A percentile compares a stretch with the other conserved stretches of the same genome.
Evolutionary conservation across 2,329 filamentous ascomycete genomes (phyloP).

Genomic region (Nemania abortiva): DNA sequence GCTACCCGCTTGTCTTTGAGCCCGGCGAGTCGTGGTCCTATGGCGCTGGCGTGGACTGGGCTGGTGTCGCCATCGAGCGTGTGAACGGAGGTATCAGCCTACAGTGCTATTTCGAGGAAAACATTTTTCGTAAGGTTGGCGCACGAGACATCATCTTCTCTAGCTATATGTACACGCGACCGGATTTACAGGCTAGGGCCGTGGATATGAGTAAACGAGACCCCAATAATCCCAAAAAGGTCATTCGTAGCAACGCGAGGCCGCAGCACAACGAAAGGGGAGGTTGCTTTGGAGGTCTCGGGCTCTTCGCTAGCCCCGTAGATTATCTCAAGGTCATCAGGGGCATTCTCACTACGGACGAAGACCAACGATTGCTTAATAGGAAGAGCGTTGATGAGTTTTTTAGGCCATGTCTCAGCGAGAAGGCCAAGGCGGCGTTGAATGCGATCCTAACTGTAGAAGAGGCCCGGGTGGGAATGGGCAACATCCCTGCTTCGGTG

Average conservation of each 20-base stretch:
- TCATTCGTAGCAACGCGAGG: slow-evolving; percentile 36
- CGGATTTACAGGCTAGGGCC: slow-evolving; percentile 34
- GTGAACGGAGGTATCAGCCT: slow-evolving; percentile 33
- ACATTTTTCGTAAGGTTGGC: slow-evolving; percentile 38
- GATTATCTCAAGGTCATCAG: slow-evolving; percentile 40
- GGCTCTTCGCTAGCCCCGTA: slow-evolving; percentile 38
- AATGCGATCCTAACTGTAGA: slow-evolving; percentile 29
- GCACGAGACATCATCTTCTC: slow-evolving; percentile 40
- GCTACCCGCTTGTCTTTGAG: slow-evolving; percentile 57
- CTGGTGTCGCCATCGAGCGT: slow-evolving; percentile 44
- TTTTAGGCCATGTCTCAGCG: slow-evolving; percentile 39
- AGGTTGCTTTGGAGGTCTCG: slow-evolving; percentile 40
- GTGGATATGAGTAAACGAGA: slow-evolving; percentile 44
- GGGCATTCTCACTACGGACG: slow-evolving; percentile 35
- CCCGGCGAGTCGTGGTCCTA: slow-evolving; percentile 60
- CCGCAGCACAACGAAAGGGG: slow-evolving; percentile 39
- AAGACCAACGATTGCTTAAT: slow-evolving; percentile 33
- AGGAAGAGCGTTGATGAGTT: slow-evolving; percentile 35
- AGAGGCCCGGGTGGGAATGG: slow-evolving; percentile 37
- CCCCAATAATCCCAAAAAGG: slow-evolving; percentile 29
- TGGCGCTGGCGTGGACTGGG: slow-evolving; percentile 59
- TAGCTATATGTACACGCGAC: slow-evolving; percentile 33
- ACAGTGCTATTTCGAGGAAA: slow-evolving; percentile 40
- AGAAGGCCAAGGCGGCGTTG: slow-evolving; percentile 37
- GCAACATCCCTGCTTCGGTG: slow-evolving; percentile 34